Base-by-base conservation (phyloP, 257 asterid species). In the Nemophila menziesii region DNA sequence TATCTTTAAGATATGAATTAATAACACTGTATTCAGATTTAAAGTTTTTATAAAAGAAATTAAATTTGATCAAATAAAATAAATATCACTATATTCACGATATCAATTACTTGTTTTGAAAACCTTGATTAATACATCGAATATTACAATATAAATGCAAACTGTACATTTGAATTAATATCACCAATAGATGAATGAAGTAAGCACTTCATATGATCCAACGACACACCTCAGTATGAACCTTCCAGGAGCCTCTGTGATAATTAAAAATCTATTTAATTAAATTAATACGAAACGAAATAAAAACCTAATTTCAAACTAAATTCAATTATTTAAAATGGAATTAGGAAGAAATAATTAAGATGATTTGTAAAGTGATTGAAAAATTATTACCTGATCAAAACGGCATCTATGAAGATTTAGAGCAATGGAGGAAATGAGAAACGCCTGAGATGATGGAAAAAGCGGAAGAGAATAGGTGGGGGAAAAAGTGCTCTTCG, bases 191-290 rank as follows among this genome's bases (percentile, higher is more conserved):
- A 29, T 29, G 36, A 29, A 29, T 7, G 36, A 29, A 29, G 36
- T 29, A 29, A 29, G 36, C 36, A 29, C 36, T 29, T 29, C 36
- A 29, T 29, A 29, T 29, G 36, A 29, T 29, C 36, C 36, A 29
- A 29, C 36, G 36, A 13, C 36, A 2, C 36, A 7, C 36, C 36
- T 29, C 36, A 2, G 12, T 29, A 29, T 5, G 36, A 29, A 29
- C 36, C 36, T 29, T 29, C 36, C 12, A 29, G 36, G 12, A 2
- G 36, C 36, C 3, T 29, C 36, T 29, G 36, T 7, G 36, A 2
- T 7, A 7, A 29, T 29, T 29, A 29, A n/a, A n/a, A n/a, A n/a
- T n/a, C 36, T 7, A 29, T 29, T 29, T 7, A 26, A 29, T 29
- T 13, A 29, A 29, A 29, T 29, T 29, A 29, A 29, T 29, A 7